Percentiles rank a stretch among this genome's conserved stretches.
Conservation (phyloP, 192 early-diverging fungal genomes). For the Podila minutissima region DNA sequence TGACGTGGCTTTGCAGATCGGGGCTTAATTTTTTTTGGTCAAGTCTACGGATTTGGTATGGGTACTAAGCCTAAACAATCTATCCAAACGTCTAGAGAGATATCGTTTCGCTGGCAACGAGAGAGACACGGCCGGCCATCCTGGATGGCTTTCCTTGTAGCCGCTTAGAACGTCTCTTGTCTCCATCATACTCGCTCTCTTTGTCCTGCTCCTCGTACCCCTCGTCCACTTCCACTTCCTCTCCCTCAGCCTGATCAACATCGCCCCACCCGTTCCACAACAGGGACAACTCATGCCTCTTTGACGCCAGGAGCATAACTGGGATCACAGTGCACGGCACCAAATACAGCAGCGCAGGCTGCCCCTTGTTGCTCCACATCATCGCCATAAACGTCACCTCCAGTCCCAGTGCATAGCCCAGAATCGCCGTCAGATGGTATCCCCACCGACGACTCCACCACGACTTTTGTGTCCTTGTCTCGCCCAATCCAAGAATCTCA, state of each 20-base stretch:
- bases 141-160: no score
- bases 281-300: conserved; percentile 40
- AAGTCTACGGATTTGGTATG: no score
- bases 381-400: conserved; percentile 56
- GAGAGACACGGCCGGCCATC: no score
- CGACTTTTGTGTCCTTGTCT: neutral
- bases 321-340: conserved; percentile 49
- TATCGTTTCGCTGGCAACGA: no score
- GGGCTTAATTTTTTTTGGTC: no score
- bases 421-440: conserved; percentile 47
- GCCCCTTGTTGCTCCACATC: conserved; percentile 50
- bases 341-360: conserved; percentile 50
- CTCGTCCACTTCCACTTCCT: conserved; percentile 2
- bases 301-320: conserved; percentile 32
- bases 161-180: no score
- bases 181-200: no score
- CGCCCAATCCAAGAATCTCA: no score
- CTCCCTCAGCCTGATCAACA: conserved; percentile 9
- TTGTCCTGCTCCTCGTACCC: neutral
- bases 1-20: no score
- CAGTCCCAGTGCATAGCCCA: conserved; percentile 43
- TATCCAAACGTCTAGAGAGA: no score
- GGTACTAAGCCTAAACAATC: no score
- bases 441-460: conserved; percentile 38
- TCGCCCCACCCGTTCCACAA: conserved; percentile 49